Base-by-base conservation (phyloP, 1,284 basidiomycete species). In the Austroboletus niveus region DNA sequence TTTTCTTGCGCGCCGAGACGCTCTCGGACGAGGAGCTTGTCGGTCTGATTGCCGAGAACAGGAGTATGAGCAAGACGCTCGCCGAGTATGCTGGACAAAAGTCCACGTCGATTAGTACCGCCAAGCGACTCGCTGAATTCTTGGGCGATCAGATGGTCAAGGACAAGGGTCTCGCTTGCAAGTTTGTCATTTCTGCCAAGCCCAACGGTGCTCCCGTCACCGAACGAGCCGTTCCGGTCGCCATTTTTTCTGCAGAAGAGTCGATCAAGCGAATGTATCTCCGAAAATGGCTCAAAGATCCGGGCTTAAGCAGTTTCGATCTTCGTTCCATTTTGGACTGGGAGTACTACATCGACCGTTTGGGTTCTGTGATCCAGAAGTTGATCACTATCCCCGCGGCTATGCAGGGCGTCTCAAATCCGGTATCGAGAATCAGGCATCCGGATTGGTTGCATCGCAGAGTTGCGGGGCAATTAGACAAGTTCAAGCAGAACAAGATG, bases 321-420 rank as follows among this genome's bases (percentile, higher is more conserved):
- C 75, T 99, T 47, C 87, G 97, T 14, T 88, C 89, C 10, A 98
- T 99, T 60, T 80, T 99, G 57, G 97, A 99, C 70, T 99, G 97
- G 97, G 81, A 87, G 29, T 99, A 99, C 71, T 99, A 99, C 73
- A 97, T 98, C 63, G 97, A 99, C 65, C 89, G 97, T 24, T 76
- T 99, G 34, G 97, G 97, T 9, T 96, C 94, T 1, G 97, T 99
- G 59, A 95, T 99, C 54, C 97, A 99, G 73, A 99, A 99, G 68
- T 79, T 99, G 49, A 99, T 99, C 72, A 99, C 97, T 4, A 99
- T 99, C 61, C 97, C 97, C 8, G 97, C 97, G 5, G 97, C 97
- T 0, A 91, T 99, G 84, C 97, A 99, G 70, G 95, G 95, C 65
- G 92, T 99, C 36, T 72, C 89, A 10, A 99, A 99, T 66, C 97